Evolutionary conservation across 2,329 filamentous ascomycete species (phyloP).

Genomic region (Rhinocladiella similis): DNA sequence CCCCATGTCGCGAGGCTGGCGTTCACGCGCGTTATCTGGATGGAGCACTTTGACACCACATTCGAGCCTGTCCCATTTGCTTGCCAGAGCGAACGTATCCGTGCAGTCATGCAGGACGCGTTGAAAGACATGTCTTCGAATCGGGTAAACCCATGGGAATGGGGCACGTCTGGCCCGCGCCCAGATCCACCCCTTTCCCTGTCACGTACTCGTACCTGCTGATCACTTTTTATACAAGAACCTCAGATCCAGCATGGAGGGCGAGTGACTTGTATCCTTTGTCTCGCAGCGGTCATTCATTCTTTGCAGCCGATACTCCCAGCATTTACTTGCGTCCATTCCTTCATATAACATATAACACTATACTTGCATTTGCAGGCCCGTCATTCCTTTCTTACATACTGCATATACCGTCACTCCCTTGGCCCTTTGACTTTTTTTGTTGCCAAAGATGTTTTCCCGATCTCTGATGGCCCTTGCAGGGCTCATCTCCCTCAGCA

Average conservation of each 20-base stretch:
- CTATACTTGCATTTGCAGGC: background rate
- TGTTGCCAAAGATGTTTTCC: conserved; percentile 25
- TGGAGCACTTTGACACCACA: background rate
- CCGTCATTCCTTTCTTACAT: background rate
- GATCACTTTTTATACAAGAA: background rate
- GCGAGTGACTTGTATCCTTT: background rate
- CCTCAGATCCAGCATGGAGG: background rate
- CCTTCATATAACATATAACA: no score
- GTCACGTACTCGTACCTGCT: background rate
- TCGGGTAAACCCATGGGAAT: background rate
- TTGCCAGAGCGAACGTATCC: background rate
- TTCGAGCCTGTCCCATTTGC: background rate
- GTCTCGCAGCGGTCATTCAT: background rate
- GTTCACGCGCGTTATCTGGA: background rate
- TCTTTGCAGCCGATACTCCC: background rate
- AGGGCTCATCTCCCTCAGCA: conserved; percentile 30
- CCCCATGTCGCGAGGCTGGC: background rate
- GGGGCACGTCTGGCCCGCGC: conserved; percentile 3
- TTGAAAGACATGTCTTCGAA: background rate
- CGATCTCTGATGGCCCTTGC: conserved; percentile 23
- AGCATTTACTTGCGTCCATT: no score
- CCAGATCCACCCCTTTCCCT: conserved; percentile 1
- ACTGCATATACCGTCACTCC: conserved; percentile 4
- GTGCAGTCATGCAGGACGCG: background rate
- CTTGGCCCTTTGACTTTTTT: background rate